Evolutionary conservation across 2,329 filamentous ascomycete genomes (phyloP), one percentile per base, ranked within the genome.

Genomic region (Pseudocercospora pini-densiflorae): DNA sequence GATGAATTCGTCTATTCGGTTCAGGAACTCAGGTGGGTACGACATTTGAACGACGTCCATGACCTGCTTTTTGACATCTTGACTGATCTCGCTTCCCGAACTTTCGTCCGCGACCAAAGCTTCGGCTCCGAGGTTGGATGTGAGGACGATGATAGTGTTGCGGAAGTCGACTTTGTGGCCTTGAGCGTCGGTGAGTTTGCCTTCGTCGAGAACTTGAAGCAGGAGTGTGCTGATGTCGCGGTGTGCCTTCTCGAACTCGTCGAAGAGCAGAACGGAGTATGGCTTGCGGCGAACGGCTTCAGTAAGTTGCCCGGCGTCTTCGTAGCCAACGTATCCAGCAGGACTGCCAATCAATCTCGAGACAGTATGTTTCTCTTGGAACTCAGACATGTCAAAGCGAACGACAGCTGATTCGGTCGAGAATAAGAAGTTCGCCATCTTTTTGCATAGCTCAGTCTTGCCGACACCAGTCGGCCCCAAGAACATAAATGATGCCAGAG

Each of bases 221-320:
- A 99, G 86, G 2, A 99, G 84, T 0, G 94, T 91, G 0, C 93
- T 96, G 71, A 98, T 97, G 74, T 99, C 95, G 62, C 92, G 90
- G 77, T 98, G 95, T 0, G 94, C 95, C 78, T 99, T 98, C 77
- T 99, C 95, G 73, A 97, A 98, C 77, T 98, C 95, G 77, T 99
- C 95, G 73, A 99, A 97, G 1, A 99, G 85, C 0, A 99, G 85
- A 0, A 99, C 93, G 0, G 94, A 94, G 73, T 98, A 98, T 0
- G 95, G 95, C 79, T 98, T 98, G 66, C 95, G 88, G 64, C 95
- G 88, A 2, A 99, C 93, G 4, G 94, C 94, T 81, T 99, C 95
- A 0, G 95, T 98, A 10, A 99, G 86, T 79, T 98, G 95, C 0
- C 95, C 95, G 3, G 94, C 94, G 76, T 98, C 95, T 55, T 99